Evolutionary conservation across 2,329 filamentous ascomycete species (phyloP), one percentile per base, ranked within the genome.

Genomic region (Neobulgaria alba): DNA sequence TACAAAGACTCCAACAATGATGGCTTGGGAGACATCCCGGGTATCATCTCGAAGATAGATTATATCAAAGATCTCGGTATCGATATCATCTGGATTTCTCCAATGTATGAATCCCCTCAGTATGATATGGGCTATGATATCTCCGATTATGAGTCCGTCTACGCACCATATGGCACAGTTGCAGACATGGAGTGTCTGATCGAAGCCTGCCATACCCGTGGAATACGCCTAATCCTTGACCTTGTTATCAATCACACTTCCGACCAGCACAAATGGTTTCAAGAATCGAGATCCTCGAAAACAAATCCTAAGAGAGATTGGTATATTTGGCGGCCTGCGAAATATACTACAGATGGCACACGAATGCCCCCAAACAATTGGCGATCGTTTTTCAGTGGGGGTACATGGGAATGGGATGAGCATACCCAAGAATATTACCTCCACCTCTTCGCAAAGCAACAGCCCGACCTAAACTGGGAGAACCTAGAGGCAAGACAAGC

Each of bases 401-500:
- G 66, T 45, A 69, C 71, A 0, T 86, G 82, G 82, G 67, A 78
- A 44, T 89, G 75, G 65, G 82, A 87, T 53, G 76, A 83, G 49
- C 57, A 61, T 16, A 85, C 81, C 0, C 67, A 71, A 29, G 80
- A 89, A 59, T 89, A 86, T 58, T 89, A 85, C 53, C 73, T 89
- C 1, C 77, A 82, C 46, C 68, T 92, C 7, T 92, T 85, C 59
- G 77, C 79, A 8, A 72, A 72, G 3, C 77, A 84, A 49, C 85
- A 90, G 58, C 85, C 85, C 0, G 86, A 92, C 51, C 68, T 92
- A 10, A 92, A 92, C 62, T 92, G 84, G 84, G 82, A 89, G 55
- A 83, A 81, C 42, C 68, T 70, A 0, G 75, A 74, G 12, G 73
- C 81, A 0, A 72, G 84, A 15, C 64, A 74, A 33, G 84, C 82